Evolutionary conservation across 306 rosid species (phyloP).

Genomic region (Calophaca sinica): DNA sequence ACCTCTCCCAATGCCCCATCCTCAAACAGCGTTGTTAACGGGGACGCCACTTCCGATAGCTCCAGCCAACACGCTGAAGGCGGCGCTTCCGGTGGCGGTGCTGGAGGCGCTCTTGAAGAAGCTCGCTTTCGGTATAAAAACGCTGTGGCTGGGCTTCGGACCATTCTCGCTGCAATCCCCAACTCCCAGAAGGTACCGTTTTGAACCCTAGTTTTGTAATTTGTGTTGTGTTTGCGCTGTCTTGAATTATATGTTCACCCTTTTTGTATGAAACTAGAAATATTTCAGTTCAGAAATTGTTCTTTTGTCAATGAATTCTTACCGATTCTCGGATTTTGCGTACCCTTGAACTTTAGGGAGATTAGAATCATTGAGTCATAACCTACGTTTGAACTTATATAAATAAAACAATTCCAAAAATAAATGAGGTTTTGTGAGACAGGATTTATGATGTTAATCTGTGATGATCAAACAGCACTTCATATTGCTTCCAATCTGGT

Average conservation of each 20-base stretch:
- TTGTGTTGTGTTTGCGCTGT: background rate
- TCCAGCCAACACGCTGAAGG: conserved; percentile 57
- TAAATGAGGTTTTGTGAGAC: background rate
- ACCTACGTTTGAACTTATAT: background rate
- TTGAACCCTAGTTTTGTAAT: conserved; percentile 24
- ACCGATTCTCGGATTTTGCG: conserved; percentile 4
- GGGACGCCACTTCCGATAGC: conserved; percentile 71
- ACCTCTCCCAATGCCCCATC: conserved; percentile 47
- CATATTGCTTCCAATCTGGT: background rate
- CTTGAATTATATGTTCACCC: no score
- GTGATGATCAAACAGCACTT: background rate
- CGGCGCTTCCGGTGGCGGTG: conserved; percentile 49
- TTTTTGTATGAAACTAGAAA: no score
- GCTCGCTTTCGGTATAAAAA: conserved; percentile 80
- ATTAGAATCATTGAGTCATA: background rate
- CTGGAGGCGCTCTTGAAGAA: conserved; percentile 87
- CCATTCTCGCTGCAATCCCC: conserved; percentile 76
- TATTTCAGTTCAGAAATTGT: background rate
- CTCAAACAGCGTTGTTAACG: conserved; percentile 56
- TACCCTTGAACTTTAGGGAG: conserved; percentile 1
- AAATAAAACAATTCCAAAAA: background rate
- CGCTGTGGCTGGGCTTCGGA: conserved; percentile 76
- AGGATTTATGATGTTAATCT: background rate
- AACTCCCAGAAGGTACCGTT: conserved; percentile 68
- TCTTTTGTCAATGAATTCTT: background rate